These are phyloP conservation scores for Pseudopithomyces chartarum DNA, from an alignment of 2,329 filamentous ascomycete species.

Conservation along the genomic window DNA sequence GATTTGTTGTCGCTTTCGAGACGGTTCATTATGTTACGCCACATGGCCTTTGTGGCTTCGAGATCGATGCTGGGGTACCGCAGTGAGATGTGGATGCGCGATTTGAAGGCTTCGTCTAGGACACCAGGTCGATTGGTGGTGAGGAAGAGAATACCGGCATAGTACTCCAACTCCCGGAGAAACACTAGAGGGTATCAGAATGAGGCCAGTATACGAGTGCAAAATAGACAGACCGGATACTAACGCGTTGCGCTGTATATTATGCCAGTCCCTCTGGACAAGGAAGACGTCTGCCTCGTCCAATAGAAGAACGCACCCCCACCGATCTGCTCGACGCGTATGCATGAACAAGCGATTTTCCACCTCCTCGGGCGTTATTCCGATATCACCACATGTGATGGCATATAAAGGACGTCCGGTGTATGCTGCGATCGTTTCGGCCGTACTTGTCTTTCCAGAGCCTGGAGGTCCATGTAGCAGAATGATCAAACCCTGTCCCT, in stretches of 20 bases:
- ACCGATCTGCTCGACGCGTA: neutral
- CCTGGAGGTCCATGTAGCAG: conserved; percentile 13
- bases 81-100: conserved; percentile 8
- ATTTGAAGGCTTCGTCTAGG: conserved; percentile 42
- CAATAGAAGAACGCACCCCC: conserved; percentile 5
- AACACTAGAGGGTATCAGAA: conserved; percentile 9
- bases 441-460: conserved; percentile 11
- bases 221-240: neutral
- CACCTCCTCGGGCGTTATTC: conserved; percentile 46
- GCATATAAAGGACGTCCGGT: conserved; percentile 52
- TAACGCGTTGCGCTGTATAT: neutral
- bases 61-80: conserved; percentile 8
- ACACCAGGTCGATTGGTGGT: conserved; percentile 46
- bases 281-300: conserved; percentile 6
- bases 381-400: conserved; percentile 56
- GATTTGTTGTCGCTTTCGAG: conserved; percentile 9
- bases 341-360: conserved; percentile 31
- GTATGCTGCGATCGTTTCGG: conserved; percentile 13
- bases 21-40: conserved; percentile 9
- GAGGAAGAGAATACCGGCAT: conserved; percentile 48
- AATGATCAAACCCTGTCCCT: conserved; percentile 17
- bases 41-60: conserved; percentile 5
- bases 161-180: conserved; percentile 47
- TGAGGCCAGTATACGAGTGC: neutral
- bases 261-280: neutral